Base-by-base conservation (phyloP, 495 filamentous ascomycete genomes). In the Rostrohypoxylon terebratum region DNA sequence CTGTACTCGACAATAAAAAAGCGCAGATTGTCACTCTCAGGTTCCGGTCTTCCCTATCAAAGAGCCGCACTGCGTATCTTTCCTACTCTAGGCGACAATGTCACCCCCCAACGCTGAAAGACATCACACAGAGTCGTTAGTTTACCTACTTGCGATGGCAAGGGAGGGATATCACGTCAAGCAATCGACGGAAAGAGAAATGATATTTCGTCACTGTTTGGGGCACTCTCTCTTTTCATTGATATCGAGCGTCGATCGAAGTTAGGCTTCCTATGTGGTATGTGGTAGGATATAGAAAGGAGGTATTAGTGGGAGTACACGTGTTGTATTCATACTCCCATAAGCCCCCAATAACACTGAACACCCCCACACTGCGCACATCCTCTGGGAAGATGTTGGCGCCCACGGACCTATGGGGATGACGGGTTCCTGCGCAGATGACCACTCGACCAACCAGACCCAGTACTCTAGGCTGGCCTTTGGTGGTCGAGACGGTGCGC, bases 351-450 rank as follows among this genome's bases (percentile, higher is more conserved):
- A 67, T 63, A 53, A 31, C 55, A 50, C 53, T 42, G 55, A 36
- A 9, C 33, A 66, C 64, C 66, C 71, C 71, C 71, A 69, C 71
- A 73, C 71, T 64, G 54, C 54, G 40, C 23, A 53, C 14, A 23
- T 51, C 28, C 60, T 61, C 63, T 50, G 6, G 23, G 63, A 44
- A 47, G 68, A 40, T 62, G 54, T 53, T 74, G 67, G 72, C 72
- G 63, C 60, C 59, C 64, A 57, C 71, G 71, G 71, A 60, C 76
- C 76, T 78, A 78, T 77, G 74, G 74, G 69, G 66, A 72, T 68
- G 51, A 50, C 74, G 74, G 74, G 76, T 78, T 78, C 76, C 76
- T 78, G 76, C 76, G 76, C 76, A 71, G 76, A 75, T 78, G 76
- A 78, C 76, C 71, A 78, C 73, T 50, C 38, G 38, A 51, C 63